These are phyloP conservation scores for Periconia digitata DNA, from an alignment of 2,329 filamentous ascomycete genomes.

Conservation along the genomic window DNA sequence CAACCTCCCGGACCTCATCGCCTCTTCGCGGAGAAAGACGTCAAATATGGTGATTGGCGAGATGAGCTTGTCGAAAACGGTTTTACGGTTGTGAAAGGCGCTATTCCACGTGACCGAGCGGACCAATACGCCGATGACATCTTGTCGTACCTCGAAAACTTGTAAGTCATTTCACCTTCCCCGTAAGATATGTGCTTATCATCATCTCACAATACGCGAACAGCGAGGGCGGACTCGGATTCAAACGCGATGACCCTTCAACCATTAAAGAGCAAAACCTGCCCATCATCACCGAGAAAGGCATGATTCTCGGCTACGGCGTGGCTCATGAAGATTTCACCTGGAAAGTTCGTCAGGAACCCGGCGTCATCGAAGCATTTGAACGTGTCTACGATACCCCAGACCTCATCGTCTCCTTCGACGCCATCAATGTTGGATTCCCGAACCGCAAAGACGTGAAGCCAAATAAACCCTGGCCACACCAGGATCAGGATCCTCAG, in stretches of 20 bases:
- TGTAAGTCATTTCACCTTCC: constrained; percentile 35
- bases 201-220: too few relatives aligned
- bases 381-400: constrained; percentile 39
- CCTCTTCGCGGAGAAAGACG: constrained; percentile 16
- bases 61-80: constrained; percentile 48
- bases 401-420: constrained; percentile 43
- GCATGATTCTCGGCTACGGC: too few relatives aligned
- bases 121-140: constrained; percentile 48
- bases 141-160: constrained; percentile 36
- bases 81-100: constrained; percentile 46
- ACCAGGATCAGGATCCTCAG: constrained; percentile 45
- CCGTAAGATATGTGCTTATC: too few relatives aligned
- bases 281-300: too few relatives aligned
- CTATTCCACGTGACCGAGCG: constrained; percentile 42
- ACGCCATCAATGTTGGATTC: constrained; percentile 44
- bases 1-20: constrained; percentile 18
- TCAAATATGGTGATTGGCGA: constrained; percentile 41
- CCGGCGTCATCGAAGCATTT: constrained; percentile 42
- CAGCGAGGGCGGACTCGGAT: too few relatives aligned
- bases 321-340: constrained; percentile 49
- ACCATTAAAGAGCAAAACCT: too few relatives aligned
- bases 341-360: constrained; percentile 45
- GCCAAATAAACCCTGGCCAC: constrained; percentile 45
- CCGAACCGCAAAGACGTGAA: constrained; percentile 36
- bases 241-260: too few relatives aligned